These are phyloP conservation scores for Colletotrichum australisinense DNA, from an alignment of 2,329 filamentous ascomycete species.

Conservation along the genomic window DNA sequence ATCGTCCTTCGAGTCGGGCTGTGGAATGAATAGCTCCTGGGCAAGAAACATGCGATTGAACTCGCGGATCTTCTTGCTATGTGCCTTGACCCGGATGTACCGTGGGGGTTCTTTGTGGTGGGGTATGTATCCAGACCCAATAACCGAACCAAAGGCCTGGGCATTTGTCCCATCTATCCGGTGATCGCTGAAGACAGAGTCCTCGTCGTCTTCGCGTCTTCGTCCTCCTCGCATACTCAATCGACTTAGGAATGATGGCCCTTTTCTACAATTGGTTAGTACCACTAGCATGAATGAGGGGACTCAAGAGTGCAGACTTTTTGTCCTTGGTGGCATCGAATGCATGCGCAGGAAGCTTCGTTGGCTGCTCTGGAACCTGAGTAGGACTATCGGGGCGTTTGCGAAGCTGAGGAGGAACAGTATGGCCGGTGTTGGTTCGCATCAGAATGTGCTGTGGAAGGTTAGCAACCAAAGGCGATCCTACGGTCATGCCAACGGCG, in stretches of 20 bases:
- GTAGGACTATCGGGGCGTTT: slow-evolving; percentile 64
- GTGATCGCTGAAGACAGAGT: slow-evolving; percentile 75
- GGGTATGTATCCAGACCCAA: slow-evolving; percentile 81
- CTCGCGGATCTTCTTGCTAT: slow-evolving; percentile 83
- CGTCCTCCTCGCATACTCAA: slow-evolving; percentile 77
- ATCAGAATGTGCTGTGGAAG: slow-evolving; percentile 68
- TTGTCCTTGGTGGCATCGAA: slow-evolving; percentile 68
- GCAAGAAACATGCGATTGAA: slow-evolving; percentile 92
- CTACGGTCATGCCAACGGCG: neutral
- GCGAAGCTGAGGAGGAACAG: slow-evolving; percentile 67
- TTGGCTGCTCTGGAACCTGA: slow-evolving; percentile 51
- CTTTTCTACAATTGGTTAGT: slow-evolving; percentile 70
- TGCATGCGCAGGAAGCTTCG: slow-evolving; percentile 51
- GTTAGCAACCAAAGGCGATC: slow-evolving; percentile 13
- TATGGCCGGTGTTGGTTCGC: slow-evolving; percentile 73
- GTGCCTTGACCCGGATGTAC: slow-evolving; percentile 87
- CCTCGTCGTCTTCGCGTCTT: slow-evolving; percentile 78
- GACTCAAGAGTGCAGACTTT: slow-evolving; percentile 61
- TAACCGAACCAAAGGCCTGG: slow-evolving; percentile 81
- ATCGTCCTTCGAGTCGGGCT: slow-evolving; percentile 6
- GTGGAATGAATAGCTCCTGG: slow-evolving; percentile 75
- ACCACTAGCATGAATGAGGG: neutral
- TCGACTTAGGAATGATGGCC: slow-evolving; percentile 89
- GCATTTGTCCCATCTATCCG: slow-evolving; percentile 86
- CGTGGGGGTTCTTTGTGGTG: slow-evolving; percentile 88